Conservation (phyloP, 164 flowering plant species). For the Houttuynia cordata region DNA sequence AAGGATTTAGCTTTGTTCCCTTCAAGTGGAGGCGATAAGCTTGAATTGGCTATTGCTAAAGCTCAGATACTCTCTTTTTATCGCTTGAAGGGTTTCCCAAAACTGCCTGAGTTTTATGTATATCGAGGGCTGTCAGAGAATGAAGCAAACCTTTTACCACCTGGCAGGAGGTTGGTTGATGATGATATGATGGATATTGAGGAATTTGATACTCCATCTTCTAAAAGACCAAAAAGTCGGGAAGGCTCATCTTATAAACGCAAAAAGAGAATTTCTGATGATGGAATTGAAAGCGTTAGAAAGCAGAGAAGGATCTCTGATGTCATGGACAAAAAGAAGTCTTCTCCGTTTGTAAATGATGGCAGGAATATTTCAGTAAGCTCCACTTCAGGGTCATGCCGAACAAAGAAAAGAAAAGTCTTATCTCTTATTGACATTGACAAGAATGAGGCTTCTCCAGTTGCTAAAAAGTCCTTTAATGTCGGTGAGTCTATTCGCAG, state of each 20-base stretch:
- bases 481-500: constrained; percentile 70
- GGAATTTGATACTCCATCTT: constrained; percentile 2
- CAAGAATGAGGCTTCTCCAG: constrained; percentile 29
- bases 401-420: constrained; percentile 10
- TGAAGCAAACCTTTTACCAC: constrained; percentile 11
- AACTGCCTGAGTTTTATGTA: constrained; percentile 35
- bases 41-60: constrained; percentile 32
- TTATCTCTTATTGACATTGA: constrained; percentile 3
- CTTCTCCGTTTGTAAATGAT: background rate
- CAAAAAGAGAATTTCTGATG: constrained; percentile 5
- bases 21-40: constrained; percentile 20
- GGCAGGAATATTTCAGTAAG: constrained; percentile 23
- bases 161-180: background rate
- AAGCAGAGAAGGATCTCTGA: constrained; percentile 18
- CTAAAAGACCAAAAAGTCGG: constrained; percentile 6
- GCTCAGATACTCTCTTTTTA: constrained; percentile 49
- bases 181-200: constrained; percentile 4
- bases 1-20: constrained; percentile 33
- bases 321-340: background rate
- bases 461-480: constrained; percentile 26
- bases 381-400: constrained; percentile 7
- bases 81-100: constrained; percentile 45
- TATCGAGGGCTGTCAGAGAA: constrained; percentile 25
- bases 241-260: constrained; percentile 13
- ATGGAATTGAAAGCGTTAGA: constrained; percentile 7